Evolutionary conservation across 2,329 filamentous ascomycete species (phyloP).

Genomic region (Dendrostoma leiphaemia): DNA sequence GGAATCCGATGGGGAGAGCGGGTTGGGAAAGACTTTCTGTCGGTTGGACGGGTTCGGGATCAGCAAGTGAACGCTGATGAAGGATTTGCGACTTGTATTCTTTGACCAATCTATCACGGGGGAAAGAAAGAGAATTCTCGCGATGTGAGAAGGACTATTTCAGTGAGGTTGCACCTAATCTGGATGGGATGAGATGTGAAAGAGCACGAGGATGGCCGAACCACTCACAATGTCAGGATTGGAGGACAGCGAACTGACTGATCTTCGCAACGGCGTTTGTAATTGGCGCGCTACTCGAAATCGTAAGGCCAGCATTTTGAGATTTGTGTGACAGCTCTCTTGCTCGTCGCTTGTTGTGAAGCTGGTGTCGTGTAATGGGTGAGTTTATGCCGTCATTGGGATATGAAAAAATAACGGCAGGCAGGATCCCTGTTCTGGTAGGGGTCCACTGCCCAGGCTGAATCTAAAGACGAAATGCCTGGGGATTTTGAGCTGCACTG

Average conservation of each 20-base stretch:
- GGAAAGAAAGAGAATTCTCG: no score
- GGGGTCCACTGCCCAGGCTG: background rate
- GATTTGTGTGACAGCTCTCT: no score
- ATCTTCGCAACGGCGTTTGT: slow-evolving; percentile 27
- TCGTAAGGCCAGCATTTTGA: slow-evolving; percentile 31
- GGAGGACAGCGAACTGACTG: slow-evolving; percentile 45
- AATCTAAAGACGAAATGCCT: no score
- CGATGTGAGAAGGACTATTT: no score
- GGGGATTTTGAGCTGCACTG: background rate
- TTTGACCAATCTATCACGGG: background rate
- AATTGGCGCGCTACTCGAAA: slow-evolving; percentile 24
- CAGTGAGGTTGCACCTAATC: background rate
- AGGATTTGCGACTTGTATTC: background rate
- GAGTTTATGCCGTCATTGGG: slow-evolving; percentile 16
- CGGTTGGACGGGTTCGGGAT: background rate
- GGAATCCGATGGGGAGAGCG: slow-evolving; percentile 36
- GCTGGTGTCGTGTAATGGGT: background rate
- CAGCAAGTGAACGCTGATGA: background rate
- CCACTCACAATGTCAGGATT: slow-evolving; percentile 52
- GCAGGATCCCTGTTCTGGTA: slow-evolving; percentile 8
- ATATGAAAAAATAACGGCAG: slow-evolving; percentile 3
- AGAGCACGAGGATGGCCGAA: no score
- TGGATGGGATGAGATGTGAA: background rate
- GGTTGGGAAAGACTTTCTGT: slow-evolving; percentile 58
- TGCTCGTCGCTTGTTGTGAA: background rate